phyloP scores from a whole-genome alignment of 176 grass and related monocot genomes.

The Cenchrus fungigraminus region DNA sequence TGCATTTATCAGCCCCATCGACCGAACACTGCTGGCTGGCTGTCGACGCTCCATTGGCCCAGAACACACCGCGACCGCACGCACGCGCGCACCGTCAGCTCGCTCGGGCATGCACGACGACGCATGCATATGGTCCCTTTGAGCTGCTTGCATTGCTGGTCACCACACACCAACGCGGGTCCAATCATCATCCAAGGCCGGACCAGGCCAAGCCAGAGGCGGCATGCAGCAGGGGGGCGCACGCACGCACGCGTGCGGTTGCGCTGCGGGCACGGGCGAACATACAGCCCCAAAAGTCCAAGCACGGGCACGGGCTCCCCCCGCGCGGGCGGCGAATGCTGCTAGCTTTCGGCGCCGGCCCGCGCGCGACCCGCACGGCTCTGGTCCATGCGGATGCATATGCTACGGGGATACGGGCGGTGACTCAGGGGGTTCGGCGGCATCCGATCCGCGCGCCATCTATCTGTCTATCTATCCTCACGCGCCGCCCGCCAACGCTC shows the following conservation, averaged over 20 bases:
- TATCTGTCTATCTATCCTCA: too few relatives aligned
- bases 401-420: background rate
- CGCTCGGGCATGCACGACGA: background rate
- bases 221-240: background rate
- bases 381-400: background rate
- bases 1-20: slow-evolving; percentile 5
- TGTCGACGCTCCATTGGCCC: slow-evolving; percentile 33
- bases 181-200: too few relatives aligned
- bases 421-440: background rate
- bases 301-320: background rate
- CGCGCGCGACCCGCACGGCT: too few relatives aligned
- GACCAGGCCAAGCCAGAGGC: too few relatives aligned
- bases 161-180: background rate
- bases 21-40: background rate
- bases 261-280: background rate
- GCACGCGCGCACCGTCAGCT: background rate
- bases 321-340: background rate
- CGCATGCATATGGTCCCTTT: background rate
- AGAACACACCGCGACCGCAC: background rate
- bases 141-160: background rate
- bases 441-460: background rate
- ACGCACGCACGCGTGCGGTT: background rate
- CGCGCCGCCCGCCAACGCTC: too few relatives aligned
- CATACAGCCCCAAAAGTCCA: too few relatives aligned
- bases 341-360: background rate